A percentile compares a stretch with the other conserved stretches of the same genome.
Evolutionary conservation across 768 basidiomycete species (phyloP).

Genomic region (Collybia sordida): DNA sequence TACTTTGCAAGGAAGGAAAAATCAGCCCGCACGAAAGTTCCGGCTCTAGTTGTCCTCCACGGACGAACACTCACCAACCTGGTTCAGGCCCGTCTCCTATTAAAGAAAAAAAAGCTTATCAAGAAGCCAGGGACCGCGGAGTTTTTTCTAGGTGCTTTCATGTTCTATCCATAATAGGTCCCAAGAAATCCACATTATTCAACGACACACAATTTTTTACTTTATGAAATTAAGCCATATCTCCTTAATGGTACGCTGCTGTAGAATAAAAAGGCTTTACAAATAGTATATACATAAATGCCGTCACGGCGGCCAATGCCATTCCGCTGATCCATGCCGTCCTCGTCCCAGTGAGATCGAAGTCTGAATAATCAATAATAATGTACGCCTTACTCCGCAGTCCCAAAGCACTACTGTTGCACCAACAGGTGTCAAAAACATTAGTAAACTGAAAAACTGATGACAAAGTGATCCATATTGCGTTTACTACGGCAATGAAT

Average conservation of each 20-base stretch:
- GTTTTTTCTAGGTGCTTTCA: too few relatives aligned
- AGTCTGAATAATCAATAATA: constrained; percentile 18
- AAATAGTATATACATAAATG: constrained; percentile 23
- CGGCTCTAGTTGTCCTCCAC: too few relatives aligned
- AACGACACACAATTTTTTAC: too few relatives aligned
- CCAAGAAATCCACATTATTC: too few relatives aligned
- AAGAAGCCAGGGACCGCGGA: too few relatives aligned
- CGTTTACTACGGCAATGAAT: constrained; percentile 28
- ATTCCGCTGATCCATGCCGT: constrained; percentile 37
- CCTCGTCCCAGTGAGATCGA: constrained; percentile 24
- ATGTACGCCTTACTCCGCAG: constrained; percentile 23
- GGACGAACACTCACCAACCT: too few relatives aligned
- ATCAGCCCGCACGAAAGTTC: too few relatives aligned
- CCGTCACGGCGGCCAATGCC: constrained; percentile 21
- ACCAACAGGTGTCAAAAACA: constrained; percentile 33
- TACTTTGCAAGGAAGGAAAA: too few relatives aligned
- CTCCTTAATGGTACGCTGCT: constrained; percentile 20
- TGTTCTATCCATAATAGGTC: too few relatives aligned
- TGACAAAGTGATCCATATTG: constrained; percentile 25
- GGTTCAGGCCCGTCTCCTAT: too few relatives aligned
- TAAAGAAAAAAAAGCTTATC: too few relatives aligned
- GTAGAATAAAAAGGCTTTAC: constrained; percentile 17
- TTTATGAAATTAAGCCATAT: too few relatives aligned
- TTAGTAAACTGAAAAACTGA: constrained; percentile 32
- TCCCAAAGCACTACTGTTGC: constrained; percentile 31